Evolutionary conservation across 2,329 filamentous ascomycete species (phyloP).

Genomic region (Aspergillus sp.): DNA sequence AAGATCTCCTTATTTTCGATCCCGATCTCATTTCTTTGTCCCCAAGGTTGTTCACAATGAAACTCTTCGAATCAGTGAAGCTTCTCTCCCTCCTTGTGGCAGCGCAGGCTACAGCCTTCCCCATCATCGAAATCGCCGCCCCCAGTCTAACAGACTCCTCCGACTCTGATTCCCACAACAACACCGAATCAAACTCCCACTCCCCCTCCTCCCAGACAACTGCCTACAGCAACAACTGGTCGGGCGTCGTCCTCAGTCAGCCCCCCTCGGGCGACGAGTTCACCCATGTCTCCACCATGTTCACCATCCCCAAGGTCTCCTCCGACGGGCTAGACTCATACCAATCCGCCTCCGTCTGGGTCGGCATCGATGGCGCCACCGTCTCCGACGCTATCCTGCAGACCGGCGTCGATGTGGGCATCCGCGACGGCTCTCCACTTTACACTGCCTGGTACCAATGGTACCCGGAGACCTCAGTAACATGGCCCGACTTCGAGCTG

Average conservation of each 20-base stretch:
- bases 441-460: conserved; percentile 10
- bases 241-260: conserved; percentile 1
- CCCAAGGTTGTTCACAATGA: neutral
- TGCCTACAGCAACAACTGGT: conserved; percentile 7
- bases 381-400: conserved; percentile 6
- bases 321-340: neutral
- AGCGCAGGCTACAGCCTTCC: no score
- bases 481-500: conserved; percentile 3
- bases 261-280: conserved; percentile 1
- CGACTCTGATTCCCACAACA: neutral
- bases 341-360: conserved; percentile 7
- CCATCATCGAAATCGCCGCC: no score
- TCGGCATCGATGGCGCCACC: conserved; percentile 7
- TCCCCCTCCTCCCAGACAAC: neutral
- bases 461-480: conserved; percentile 4
- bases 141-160: no score
- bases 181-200: neutral
- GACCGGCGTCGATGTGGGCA: conserved; percentile 7
- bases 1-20: no score
- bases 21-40: no score
- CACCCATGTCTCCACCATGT: conserved; percentile 4
- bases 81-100: neutral
- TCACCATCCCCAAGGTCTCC: conserved; percentile 5
- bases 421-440: conserved; percentile 2
- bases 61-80: neutral